phyloP scores from a whole-genome alignment of 1,284 basidiomycete species.

The Stygiomarasmius scandens region DNA sequence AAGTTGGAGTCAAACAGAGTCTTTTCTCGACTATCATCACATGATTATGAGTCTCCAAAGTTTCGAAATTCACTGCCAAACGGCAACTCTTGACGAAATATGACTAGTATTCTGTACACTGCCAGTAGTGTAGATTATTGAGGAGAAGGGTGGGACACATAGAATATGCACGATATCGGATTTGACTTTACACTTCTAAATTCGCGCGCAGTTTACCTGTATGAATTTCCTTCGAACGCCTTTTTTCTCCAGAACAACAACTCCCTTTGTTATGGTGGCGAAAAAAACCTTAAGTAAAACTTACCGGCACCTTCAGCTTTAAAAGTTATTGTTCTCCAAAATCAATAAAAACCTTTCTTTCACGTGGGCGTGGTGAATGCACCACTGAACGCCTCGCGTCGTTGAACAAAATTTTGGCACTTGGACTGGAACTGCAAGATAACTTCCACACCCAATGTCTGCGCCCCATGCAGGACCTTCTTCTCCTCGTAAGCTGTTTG shows the following conservation, averaged over 20 bases:
- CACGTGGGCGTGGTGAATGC: not conserved
- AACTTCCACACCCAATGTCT: conserved; percentile 4
- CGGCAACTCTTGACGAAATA: not conserved
- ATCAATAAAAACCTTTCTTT: not conserved
- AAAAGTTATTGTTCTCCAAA: not conserved
- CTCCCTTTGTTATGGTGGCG: too few species aligned
- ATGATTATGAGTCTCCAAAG: not conserved
- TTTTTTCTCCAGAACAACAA: not conserved
- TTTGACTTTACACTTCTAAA: too few species aligned
- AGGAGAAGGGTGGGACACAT: too few species aligned
- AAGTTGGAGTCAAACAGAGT: conserved; percentile 5
- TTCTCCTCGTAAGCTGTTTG: conserved; percentile 26
- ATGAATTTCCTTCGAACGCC: not conserved
- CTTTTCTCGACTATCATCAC: not conserved
- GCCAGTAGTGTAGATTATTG: too few species aligned
- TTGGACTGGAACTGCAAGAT: not conserved
- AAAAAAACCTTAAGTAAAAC: too few species aligned
- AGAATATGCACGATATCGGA: too few species aligned
- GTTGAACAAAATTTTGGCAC: too few species aligned
- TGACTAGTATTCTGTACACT: not conserved
- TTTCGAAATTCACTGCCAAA: not conserved
- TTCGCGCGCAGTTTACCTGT: not conserved
- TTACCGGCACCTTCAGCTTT: too few species aligned
- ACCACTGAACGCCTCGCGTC: not conserved
- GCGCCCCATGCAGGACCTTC: conserved; percentile 12